Percentiles rank a stretch among this genome's conserved stretches.
These are phyloP conservation scores for Stemphylium lycopersici DNA, from an alignment of 2,329 filamentous ascomycete genomes.

Conservation along the genomic window DNA sequence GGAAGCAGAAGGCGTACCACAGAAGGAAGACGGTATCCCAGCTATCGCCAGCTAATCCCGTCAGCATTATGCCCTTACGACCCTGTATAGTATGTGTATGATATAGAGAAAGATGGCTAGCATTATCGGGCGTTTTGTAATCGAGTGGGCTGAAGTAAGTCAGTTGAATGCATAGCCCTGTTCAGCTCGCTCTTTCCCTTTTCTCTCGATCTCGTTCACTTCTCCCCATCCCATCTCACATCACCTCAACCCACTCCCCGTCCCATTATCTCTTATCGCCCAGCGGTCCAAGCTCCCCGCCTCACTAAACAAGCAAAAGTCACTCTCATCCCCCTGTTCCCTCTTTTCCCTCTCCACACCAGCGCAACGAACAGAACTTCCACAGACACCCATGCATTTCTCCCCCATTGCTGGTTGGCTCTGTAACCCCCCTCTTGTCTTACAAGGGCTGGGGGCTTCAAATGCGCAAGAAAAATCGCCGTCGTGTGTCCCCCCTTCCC, in stretches of 20 bases:
- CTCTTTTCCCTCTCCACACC: conserved; percentile 6
- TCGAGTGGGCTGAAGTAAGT: conserved; percentile 26
- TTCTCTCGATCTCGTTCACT: background rate
- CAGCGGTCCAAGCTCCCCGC: background rate
- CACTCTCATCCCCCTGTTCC: background rate
- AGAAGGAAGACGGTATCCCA: conserved; percentile 25
- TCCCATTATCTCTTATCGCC: background rate
- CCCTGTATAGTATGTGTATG: conserved; percentile 22
- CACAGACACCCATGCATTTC: conserved; percentile 27
- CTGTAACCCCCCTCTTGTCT: conserved; percentile 20
- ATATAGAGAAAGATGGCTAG: conserved; percentile 19
- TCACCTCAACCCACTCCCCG: background rate
- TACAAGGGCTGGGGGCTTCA: background rate
- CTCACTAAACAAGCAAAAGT: background rate
- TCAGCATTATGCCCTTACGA: background rate
- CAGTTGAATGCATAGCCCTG: conserved; percentile 21
- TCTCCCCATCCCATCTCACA: background rate
- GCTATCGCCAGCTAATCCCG: conserved; percentile 12
- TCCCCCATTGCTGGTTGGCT: conserved; percentile 29
- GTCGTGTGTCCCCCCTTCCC: background rate
- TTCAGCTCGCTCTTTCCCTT: conserved; percentile 5
- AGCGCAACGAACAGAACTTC: conserved; percentile 42
- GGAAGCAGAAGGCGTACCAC: conserved; percentile 25
- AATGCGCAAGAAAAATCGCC: conserved; percentile 34
- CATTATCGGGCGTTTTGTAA: conserved; percentile 13